Percentiles rank a stretch among this genome's conserved stretches.
phyloP scores from a whole-genome alignment of 202 grass and related monocot species.

The Elaeis oleifera region DNA sequence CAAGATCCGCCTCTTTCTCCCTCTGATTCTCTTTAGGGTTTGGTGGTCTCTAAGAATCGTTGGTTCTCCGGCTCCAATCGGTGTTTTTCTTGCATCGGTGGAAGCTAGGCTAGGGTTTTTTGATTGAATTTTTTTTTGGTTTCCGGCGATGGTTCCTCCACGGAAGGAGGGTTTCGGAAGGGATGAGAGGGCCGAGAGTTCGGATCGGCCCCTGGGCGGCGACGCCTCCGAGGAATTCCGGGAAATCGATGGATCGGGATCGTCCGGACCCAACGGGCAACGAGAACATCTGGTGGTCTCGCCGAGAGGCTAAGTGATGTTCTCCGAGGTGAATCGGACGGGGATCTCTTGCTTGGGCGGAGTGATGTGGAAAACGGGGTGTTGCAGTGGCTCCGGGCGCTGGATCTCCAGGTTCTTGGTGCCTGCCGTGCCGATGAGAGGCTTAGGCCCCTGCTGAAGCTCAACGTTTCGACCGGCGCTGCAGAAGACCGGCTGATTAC shows the following conservation, averaged over 20 bases:
- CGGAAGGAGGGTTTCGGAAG: not conserved
- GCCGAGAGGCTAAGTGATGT: conserved; percentile 19
- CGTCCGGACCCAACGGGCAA: not conserved
- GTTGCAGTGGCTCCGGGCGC: conserved; percentile 8
- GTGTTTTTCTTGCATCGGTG: too few species aligned
- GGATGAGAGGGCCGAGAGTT: not conserved
- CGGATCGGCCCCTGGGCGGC: not conserved
- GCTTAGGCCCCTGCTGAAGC: conserved; percentile 49
- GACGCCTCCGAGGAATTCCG: not conserved
- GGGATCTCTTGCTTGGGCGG: not conserved
- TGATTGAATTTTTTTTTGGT: not conserved
- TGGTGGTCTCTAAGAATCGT: too few species aligned
- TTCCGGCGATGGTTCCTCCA: not conserved
- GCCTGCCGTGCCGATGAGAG: conserved; percentile 85
- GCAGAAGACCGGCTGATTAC: conserved; percentile 67
- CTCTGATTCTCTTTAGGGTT: too few species aligned
- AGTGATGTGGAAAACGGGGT: not conserved
- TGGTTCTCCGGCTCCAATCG: too few species aligned
- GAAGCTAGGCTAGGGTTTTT: not conserved
- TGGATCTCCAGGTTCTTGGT: conserved; percentile 52
- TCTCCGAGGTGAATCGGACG: conserved; percentile 18
- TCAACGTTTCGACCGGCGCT: conserved; percentile 44
- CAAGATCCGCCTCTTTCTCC: too few species aligned
- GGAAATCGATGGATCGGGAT: not conserved
- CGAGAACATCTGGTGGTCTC: not conserved